A percentile compares a stretch with the other conserved stretches of the same genome.
These are phyloP conservation scores for Camelina hispida DNA, from an alignment of 345 rosid species.

Conservation along the genomic window DNA sequence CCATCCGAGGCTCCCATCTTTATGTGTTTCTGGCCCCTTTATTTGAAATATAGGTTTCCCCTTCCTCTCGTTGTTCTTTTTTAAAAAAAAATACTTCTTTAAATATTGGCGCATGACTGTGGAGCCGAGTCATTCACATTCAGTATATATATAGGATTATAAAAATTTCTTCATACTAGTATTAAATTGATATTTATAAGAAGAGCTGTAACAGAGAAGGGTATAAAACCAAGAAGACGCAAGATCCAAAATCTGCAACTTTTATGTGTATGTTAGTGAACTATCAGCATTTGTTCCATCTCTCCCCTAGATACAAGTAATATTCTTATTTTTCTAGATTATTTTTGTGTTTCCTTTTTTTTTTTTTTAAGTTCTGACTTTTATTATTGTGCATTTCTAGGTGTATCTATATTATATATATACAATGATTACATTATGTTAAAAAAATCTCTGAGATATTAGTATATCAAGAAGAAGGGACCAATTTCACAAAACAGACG, in stretches of 20 bases:
- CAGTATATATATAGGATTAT: background rate
- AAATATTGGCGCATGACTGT: slow-evolving; percentile 20
- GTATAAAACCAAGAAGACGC: slow-evolving; percentile 48
- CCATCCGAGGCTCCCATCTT: slow-evolving; percentile 24
- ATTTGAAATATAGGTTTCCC: background rate
- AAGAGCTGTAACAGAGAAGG: slow-evolving; percentile 18
- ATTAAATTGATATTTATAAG: background rate
- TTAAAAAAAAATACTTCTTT: background rate
- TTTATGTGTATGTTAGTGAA: slow-evolving; percentile 45
- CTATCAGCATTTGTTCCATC: slow-evolving; percentile 43
- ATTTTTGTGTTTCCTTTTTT: background rate
- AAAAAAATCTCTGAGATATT: background rate
- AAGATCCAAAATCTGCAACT: slow-evolving; percentile 49
- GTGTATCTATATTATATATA: slow-evolving; percentile 3
- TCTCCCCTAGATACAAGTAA: slow-evolving; percentile 33
- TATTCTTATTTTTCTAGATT: slow-evolving; percentile 29
- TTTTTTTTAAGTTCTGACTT: slow-evolving; percentile 10
- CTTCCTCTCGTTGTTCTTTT: background rate
- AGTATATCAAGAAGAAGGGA: slow-evolving; percentile 20
- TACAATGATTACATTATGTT: background rate
- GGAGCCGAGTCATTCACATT: slow-evolving; percentile 23
- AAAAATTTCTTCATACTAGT: background rate
- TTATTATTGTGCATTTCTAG: slow-evolving; percentile 39
- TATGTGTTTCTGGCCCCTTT: slow-evolving; percentile 17
- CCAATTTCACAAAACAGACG: slow-evolving; percentile 6